Evolutionary conservation across 2,329 filamentous ascomycete species (phyloP).

Genomic region (Colletotrichum paranaense): DNA sequence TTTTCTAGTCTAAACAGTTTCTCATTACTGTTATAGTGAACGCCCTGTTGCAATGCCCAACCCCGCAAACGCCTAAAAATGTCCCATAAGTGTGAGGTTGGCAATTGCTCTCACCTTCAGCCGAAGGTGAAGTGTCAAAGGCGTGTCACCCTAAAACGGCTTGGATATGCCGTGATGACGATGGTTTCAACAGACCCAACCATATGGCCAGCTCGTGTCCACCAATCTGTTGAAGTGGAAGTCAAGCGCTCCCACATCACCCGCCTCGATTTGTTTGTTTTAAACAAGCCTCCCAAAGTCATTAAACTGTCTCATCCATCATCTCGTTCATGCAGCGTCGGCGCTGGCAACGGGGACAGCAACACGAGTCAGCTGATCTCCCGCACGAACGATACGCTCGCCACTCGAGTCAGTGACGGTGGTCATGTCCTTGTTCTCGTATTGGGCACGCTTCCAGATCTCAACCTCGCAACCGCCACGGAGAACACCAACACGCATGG

Average conservation of each 20-base stretch:
- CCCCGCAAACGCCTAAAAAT: slow-evolving; percentile 32
- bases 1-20: slow-evolving; percentile 26
- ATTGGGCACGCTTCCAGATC: slow-evolving; percentile 90
- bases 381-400: slow-evolving; percentile 86
- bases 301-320: slow-evolving; percentile 13
- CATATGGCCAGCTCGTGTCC: no score
- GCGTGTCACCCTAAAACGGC: not conserved
- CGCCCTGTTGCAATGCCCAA: slow-evolving; percentile 28
- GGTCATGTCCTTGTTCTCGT: slow-evolving; percentile 85
- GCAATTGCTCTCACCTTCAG: not conserved
- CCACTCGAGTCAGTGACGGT: slow-evolving; percentile 85
- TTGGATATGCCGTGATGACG: not conserved
- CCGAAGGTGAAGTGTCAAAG: not conserved
- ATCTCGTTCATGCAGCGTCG: slow-evolving; percentile 75
- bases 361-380: slow-evolving; percentile 86
- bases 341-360: slow-evolving; percentile 83
- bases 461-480: slow-evolving; percentile 90
- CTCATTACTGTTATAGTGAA: slow-evolving; percentile 15
- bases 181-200: not conserved
- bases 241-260: not conserved
- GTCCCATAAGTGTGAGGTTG: slow-evolving; percentile 26
- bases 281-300: slow-evolving; percentile 11
- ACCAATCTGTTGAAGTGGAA: not conserved
- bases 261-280: not conserved
- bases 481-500: slow-evolving; percentile 88